These are phyloP conservation scores for Neurospora sp. DNA, from an alignment of 495 filamentous ascomycete genomes.

Conservation along the genomic window DNA sequence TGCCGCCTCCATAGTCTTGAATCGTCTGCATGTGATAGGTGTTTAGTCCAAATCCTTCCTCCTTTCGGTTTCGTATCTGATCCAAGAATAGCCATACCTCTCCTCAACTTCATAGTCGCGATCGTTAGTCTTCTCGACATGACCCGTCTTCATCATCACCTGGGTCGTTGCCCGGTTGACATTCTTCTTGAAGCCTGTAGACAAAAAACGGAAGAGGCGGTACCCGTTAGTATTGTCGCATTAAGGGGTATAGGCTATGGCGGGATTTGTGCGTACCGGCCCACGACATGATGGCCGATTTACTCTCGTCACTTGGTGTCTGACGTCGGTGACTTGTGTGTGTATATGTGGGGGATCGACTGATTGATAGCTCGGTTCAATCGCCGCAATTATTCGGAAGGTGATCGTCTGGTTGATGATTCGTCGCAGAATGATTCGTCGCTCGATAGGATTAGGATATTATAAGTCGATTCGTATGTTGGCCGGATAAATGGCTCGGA, in stretches of 20 bases:
- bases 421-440: not conserved
- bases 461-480: not conserved
- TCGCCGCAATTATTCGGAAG: not conserved
- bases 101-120: constrained; percentile 98
- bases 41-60: not conserved
- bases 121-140: constrained; percentile 96
- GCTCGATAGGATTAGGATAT: not conserved
- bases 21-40: constrained; percentile 48
- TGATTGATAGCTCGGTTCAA: not conserved
- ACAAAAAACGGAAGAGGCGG: constrained; percentile 5
- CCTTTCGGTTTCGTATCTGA: not conserved
- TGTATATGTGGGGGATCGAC: not conserved
- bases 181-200: constrained; percentile 92
- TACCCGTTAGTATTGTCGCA: not conserved
- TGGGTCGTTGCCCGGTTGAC: constrained; percentile 97
- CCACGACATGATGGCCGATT: constrained; percentile 47
- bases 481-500: not conserved
- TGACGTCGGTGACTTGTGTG: not conserved
- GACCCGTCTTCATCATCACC: constrained; percentile 99
- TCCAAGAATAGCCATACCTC: constrained; percentile 41
- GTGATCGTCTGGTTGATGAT: not conserved
- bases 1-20: constrained; percentile 91
- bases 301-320: not conserved
- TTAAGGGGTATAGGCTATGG: constrained; percentile 5
- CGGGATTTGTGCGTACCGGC: constrained; percentile 36